These are phyloP conservation scores for Nematocida sp. DNA, from an alignment of 371 early-diverging fungal species.

Conservation along the genomic window DNA sequence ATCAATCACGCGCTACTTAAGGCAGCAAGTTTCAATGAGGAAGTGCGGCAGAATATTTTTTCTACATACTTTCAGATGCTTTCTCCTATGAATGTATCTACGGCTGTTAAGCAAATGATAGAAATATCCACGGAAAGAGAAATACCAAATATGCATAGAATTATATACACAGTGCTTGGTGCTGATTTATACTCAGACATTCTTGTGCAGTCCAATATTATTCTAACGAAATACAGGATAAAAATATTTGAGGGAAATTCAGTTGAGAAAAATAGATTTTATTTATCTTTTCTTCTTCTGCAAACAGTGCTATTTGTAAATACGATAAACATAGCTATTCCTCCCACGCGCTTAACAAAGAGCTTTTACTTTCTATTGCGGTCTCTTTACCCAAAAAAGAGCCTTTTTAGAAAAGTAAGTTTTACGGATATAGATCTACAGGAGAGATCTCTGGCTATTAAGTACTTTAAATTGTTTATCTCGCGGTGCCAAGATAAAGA, in stretches of 20 bases:
- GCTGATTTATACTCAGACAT: conserved; percentile 44
- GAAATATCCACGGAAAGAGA: conserved; percentile 41
- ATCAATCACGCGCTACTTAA: conserved; percentile 37
- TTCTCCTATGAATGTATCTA: conserved; percentile 9
- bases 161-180: conserved; percentile 12
- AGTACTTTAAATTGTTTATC: conserved; percentile 51
- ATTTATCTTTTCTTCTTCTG: conserved; percentile 17
- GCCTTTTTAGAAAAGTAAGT: conserved; percentile 32
- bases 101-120: conserved; percentile 21
- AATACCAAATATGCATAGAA: conserved; percentile 36
- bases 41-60: conserved; percentile 39
- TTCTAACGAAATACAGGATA: conserved; percentile 1
- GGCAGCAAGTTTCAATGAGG: conserved; percentile 47
- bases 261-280: conserved; percentile 18
- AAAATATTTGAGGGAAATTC: conserved; percentile 44
- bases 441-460: conserved; percentile 30
- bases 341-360: conserved; percentile 33
- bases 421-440: conserved; percentile 28
- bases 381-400: conserved; percentile 48
- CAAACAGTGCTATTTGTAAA: conserved; percentile 34
- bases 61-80: conserved; percentile 47
- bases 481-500: conserved; percentile 52
- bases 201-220: conserved; percentile 25
- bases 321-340: conserved; percentile 3
- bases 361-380: conserved; percentile 52